Conservation (phyloP, 805 yeast species). For the Lipomyces sp. region DNA sequence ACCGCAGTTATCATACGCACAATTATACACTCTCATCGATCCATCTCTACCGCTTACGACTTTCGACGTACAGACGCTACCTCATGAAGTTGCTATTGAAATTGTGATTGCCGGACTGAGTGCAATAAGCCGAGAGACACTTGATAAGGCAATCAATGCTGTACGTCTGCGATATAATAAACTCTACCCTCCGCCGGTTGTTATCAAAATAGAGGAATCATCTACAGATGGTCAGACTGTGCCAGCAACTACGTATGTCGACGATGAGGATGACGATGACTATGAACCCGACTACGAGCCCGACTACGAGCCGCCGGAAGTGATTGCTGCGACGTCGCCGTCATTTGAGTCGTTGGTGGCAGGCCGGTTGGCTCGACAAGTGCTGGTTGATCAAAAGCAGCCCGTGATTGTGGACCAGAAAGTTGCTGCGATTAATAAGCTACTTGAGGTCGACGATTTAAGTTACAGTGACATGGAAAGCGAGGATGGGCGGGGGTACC, state of each 20-base stretch:
- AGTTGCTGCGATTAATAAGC: background rate
- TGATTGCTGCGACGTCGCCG: constrained; percentile 20
- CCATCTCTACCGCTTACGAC: constrained; percentile 62
- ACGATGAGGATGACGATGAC: constrained; percentile 43
- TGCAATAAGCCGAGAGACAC: constrained; percentile 55
- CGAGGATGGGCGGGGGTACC: constrained; percentile 12
- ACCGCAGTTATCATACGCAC: constrained; percentile 53
- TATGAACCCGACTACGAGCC: constrained; percentile 38
- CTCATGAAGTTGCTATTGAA: constrained; percentile 64
- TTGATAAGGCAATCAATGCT: constrained; percentile 71
- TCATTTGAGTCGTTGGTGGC: constrained; percentile 9
- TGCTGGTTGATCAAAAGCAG: constrained; percentile 37
- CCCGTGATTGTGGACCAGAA: constrained; percentile 13
- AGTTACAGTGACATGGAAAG: constrained; percentile 20
- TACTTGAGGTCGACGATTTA: constrained; percentile 11
- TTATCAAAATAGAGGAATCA: constrained; percentile 19
- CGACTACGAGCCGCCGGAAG: constrained; percentile 38
- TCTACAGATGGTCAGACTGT: constrained; percentile 3
- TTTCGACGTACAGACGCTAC: constrained; percentile 72
- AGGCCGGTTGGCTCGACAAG: constrained; percentile 47
- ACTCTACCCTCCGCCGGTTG: constrained; percentile 24
- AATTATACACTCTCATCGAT: constrained; percentile 70
- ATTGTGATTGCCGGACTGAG: constrained; percentile 71
- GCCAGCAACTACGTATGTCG: constrained; percentile 36
- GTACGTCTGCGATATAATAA: constrained; percentile 44